Evolutionary conservation across 2,329 filamentous ascomycete species (phyloP).

Genomic region (Dactylonectria estremocensis): DNA sequence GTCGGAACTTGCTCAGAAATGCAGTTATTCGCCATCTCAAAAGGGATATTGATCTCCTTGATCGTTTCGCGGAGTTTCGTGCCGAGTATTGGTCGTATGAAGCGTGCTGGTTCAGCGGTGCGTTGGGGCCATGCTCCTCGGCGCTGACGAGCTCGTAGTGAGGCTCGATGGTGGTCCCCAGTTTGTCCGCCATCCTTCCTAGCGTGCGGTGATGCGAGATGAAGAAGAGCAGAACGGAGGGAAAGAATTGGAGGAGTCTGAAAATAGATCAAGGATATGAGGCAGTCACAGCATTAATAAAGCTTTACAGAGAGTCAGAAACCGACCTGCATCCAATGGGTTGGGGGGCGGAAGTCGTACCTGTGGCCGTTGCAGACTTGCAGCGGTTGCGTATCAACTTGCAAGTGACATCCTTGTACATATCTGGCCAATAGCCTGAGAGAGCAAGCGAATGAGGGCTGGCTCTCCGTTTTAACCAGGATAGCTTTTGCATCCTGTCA

Average conservation of each 20-base stretch:
- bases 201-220: not conserved
- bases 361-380: not conserved
- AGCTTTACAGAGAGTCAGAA: not conserved
- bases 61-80: not conserved
- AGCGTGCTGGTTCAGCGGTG: not conserved
- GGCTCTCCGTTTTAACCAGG: too few relatives aligned
- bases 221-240: too few relatives aligned
- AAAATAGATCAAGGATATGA: not conserved
- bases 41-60: constrained; percentile 1
- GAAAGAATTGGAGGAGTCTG: not conserved
- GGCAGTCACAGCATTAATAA: not conserved
- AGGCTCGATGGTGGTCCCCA: constrained; percentile 13
- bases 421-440: not conserved
- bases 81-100: not conserved
- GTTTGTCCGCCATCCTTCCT: constrained; percentile 26
- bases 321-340: not conserved
- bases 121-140: constrained; percentile 24
- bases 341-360: constrained; percentile 18
- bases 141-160: constrained; percentile 36
- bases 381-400: not conserved
- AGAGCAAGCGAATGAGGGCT: not conserved
- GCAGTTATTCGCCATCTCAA: constrained; percentile 35
- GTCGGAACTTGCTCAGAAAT: constrained; percentile 38
- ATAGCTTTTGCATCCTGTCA: too few relatives aligned
- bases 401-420: not conserved